A percentile compares a stretch with the other conserved stretches of the same genome.
Conservation (phyloP, 805 yeast species). For the Candida khao-thaluensis region DNA sequence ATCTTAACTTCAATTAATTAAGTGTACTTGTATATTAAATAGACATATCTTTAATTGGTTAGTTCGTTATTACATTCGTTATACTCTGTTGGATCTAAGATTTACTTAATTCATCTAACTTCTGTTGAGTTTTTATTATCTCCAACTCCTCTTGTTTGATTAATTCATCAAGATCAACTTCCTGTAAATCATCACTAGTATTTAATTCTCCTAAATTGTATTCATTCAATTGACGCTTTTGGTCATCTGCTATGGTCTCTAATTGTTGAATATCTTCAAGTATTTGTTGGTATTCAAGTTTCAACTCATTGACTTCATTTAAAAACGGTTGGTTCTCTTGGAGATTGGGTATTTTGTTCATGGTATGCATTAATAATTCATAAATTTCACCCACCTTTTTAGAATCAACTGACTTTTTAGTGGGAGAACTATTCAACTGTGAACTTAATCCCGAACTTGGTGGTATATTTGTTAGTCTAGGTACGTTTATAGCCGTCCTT, state of each 20-base stretch:
- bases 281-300: conserved; percentile 35
- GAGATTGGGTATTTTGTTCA: conserved; percentile 15
- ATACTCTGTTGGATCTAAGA: background rate
- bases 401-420: conserved; percentile 6
- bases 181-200: conserved; percentile 9
- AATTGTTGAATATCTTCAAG: conserved; percentile 42
- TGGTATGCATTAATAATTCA: conserved; percentile 9
- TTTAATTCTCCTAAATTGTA: conserved; percentile 18
- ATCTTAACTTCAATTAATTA: conserved; percentile 66
- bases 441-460: conserved; percentile 4
- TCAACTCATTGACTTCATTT: conserved; percentile 35
- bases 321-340: conserved; percentile 21
- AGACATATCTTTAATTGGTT: conserved; percentile 1
- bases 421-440: conserved; percentile 14
- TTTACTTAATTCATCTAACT: conserved; percentile 7
- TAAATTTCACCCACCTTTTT: conserved; percentile 11
- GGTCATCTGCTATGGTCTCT: conserved; percentile 44
- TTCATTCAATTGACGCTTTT: conserved; percentile 37
- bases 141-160: conserved; percentile 48
- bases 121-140: conserved; percentile 25
- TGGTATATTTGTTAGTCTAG: conserved; percentile 17
- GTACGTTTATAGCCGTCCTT: conserved; percentile 30
- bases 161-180: conserved; percentile 35
- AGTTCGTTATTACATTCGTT: background rate
- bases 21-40: conserved; percentile 6